Evolutionary conservation across 2,329 filamentous ascomycete species (phyloP).

Genomic region (Ascochyta fabae): DNA sequence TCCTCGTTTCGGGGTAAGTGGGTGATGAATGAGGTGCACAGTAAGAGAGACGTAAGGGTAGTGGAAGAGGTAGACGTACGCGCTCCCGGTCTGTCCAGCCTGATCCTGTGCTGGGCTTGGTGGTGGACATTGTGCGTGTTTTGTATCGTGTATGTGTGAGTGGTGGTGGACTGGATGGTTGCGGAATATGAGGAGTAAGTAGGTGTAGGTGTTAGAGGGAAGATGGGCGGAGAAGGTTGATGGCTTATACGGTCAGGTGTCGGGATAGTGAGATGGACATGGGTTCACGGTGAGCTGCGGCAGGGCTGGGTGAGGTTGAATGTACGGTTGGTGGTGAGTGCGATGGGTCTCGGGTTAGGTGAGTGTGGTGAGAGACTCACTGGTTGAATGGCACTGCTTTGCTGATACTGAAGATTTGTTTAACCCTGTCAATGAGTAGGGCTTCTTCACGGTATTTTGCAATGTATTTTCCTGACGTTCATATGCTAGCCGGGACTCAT

Average conservation of each 20-base stretch:
- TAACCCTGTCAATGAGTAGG: no score
- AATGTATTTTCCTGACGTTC: no score
- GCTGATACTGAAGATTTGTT: no score
- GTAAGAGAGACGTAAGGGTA: background rate
- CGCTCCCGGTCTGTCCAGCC: constrained; percentile 26
- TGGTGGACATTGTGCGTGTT: constrained; percentile 20
- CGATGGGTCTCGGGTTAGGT: no score
- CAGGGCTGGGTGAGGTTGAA: constrained; percentile 1
- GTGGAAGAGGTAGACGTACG: constrained; percentile 2
- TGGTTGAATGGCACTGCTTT: no score
- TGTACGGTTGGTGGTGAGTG: background rate
- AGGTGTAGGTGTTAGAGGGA: background rate
- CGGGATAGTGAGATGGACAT: background rate
- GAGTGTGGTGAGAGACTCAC: no score
- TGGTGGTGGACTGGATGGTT: no score
- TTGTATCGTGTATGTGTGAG: background rate
- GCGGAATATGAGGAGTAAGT: no score
- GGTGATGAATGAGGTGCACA: no score
- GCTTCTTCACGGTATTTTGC: no score
- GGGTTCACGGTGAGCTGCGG: background rate
- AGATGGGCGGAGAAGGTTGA: background rate
- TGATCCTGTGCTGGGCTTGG: constrained; percentile 1
- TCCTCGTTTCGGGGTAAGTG: no score
- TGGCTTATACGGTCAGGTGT: background rate
- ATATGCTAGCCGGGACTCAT: background rate